Evolutionary conservation across 495 filamentous ascomycete genomes (phyloP).

Genomic region (Trichoderma asperelloides): DNA sequence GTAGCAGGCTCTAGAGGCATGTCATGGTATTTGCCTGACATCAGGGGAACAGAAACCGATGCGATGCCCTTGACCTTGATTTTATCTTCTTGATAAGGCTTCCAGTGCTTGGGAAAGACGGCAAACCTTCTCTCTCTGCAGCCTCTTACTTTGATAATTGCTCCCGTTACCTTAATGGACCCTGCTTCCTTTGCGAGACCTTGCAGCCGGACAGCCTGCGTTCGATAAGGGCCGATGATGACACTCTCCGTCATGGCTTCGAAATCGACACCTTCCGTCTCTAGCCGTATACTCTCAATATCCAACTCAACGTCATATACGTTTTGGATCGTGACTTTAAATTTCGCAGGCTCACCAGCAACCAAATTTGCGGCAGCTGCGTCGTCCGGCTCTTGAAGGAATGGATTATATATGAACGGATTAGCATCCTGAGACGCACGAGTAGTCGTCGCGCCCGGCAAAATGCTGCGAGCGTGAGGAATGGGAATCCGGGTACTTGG

Average conservation of each 20-base stretch:
- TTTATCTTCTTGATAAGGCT: conserved; percentile 58
- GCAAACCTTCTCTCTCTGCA: conserved; percentile 76
- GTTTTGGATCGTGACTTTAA: conserved; percentile 80
- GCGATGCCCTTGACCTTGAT: conserved; percentile 63
- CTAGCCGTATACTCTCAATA: conserved; percentile 70
- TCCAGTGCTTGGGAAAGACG: conserved; percentile 71
- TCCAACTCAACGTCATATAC: conserved; percentile 88
- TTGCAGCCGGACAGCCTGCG: conserved; percentile 64
- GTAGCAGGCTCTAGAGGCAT: conserved; percentile 23
- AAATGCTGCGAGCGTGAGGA: conserved; percentile 59
- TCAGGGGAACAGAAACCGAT: conserved; percentile 30
- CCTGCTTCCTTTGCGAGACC: conserved; percentile 61
- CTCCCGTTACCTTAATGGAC: conserved; percentile 64
- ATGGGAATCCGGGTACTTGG: conserved; percentile 48
- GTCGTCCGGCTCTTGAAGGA: conserved; percentile 55
- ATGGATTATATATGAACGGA: conserved; percentile 91
- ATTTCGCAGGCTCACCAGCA: conserved; percentile 64
- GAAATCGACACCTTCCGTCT: conserved; percentile 61
- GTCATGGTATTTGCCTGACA: conserved; percentile 18
- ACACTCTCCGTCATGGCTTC: conserved; percentile 56
- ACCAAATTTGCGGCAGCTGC: conserved; percentile 58
- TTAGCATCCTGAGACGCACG: conserved; percentile 52
- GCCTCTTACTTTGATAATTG: conserved; percentile 66
- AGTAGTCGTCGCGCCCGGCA: conserved; percentile 51
- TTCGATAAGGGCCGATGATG: conserved; percentile 66